Evolutionary conservation across 208 protist genomes (phyloP), one percentile per base, ranked within the genome.

Genomic region (Leishmania aethiopica): DNA sequence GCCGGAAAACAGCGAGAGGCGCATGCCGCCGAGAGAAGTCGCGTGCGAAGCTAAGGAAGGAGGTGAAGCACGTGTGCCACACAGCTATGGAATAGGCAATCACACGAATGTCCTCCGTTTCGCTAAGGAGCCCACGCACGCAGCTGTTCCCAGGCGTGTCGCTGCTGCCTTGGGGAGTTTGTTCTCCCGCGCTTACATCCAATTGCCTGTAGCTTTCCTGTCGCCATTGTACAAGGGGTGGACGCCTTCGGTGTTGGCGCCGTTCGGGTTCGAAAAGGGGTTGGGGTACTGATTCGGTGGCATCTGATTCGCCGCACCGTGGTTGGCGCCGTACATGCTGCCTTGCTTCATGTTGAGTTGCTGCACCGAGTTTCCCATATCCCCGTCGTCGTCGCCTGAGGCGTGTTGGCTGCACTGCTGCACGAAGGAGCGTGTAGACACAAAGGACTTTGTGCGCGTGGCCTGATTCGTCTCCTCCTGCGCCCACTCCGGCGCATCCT

Each of bases 401-500:
- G 40, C 40, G 57, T 45, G 53, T 2, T 55, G 7, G 42, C 40
- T 64, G 37, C 35, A 40, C 69, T 72, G 57, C 25, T 69, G 75
- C 32, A 1, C 40, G 35, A 90, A 90, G 49, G 81, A 84, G 81
- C 77, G 82, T n/a, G 80, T 81, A 47, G 81, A 86, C 47, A 89
- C 76, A 69, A 86, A 88, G 59, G 82, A 84, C 76, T 89, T 86
- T 19, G 82, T 79, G 76, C 64, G 75, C 64, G 81, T 51, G 51
- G 71, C 51, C 77, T 57, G 28, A 1, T 67, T 42, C 17, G 78
- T 84, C 78, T 91, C 85, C 19, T 81, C 35, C 64, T 87, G 69
- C 25, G 86, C 88, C 88, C 88, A 91, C 75, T 86, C 88, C 37
- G 88, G 88, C 13, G 85, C 88, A 42, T 89, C 85, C 77, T 91